phyloP scores from a whole-genome alignment of 495 filamentous ascomycete species.

The Aspergillus affinis region DNA sequence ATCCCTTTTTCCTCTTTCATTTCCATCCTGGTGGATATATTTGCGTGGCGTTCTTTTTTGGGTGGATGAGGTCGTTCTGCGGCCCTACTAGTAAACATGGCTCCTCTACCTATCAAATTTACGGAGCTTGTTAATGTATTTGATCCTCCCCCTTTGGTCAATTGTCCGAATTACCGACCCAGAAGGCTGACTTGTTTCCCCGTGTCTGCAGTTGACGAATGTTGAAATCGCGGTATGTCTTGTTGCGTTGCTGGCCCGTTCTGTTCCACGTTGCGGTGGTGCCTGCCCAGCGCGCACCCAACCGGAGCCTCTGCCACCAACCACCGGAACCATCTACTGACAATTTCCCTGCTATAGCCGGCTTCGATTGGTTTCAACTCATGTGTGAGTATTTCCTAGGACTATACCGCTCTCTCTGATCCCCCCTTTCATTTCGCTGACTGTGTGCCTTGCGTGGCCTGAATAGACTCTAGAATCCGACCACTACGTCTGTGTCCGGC shows the following conservation, averaged over 20 bases:
- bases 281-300: constrained; percentile 1
- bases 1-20: constrained; percentile 26
- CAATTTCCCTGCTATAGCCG: constrained; percentile 49
- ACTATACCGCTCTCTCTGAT: not conserved
- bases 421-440: constrained; percentile 2
- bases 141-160: constrained; percentile 17
- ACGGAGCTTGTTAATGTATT: constrained; percentile 87
- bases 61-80: constrained; percentile 52
- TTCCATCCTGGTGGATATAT: constrained; percentile 28
- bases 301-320: constrained; percentile 11
- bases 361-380: constrained; percentile 92
- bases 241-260: constrained; percentile 14
- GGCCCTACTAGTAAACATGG: constrained; percentile 57
- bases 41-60: constrained; percentile 45
- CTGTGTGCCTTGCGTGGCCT: constrained; percentile 8
- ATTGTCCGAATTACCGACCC: not conserved
- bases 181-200: constrained; percentile 26
- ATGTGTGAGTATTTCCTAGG: constrained; percentile 66
- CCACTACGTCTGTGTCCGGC: constrained; percentile 89
- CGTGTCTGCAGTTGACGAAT: constrained; percentile 61
- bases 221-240: constrained; percentile 76
- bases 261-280: constrained; percentile 21
- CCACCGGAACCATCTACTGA: constrained; percentile 37
- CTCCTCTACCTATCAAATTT: constrained; percentile 89
- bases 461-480: constrained; percentile 94